These are phyloP conservation scores for Lepraria neglecta DNA, from an alignment of 495 filamentous ascomycete genomes.

Conservation along the genomic window DNA sequence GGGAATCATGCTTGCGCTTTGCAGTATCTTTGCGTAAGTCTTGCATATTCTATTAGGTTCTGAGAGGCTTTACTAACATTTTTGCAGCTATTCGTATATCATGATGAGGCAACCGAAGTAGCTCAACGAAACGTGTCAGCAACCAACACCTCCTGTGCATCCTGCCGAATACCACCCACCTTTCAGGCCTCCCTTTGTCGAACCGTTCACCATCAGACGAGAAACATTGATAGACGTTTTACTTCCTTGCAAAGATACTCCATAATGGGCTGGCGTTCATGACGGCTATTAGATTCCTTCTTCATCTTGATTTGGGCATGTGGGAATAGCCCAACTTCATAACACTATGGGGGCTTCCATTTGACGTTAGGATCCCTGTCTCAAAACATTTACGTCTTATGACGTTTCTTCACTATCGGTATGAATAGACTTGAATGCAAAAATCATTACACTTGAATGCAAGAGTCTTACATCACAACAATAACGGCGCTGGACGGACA, in stretches of 20 bases:
- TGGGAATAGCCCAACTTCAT: background rate
- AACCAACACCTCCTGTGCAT: background rate
- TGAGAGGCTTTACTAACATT: slow-evolving; percentile 5
- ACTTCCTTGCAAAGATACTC: background rate
- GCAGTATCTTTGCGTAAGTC: slow-evolving; percentile 26
- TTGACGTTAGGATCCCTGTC: no score
- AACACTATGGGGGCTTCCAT: no score
- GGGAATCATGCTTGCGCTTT: slow-evolving; percentile 24
- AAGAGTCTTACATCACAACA: no score
- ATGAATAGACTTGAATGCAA: no score
- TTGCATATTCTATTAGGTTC: background rate
- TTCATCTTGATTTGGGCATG: background rate
- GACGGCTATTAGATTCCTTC: background rate
- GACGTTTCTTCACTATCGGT: no score
- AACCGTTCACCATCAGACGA: background rate
- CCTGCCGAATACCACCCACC: background rate
- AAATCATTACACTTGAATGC: background rate
- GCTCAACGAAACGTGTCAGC: no score
- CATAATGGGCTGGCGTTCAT: background rate
- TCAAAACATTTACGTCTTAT: no score
- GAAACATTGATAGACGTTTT: background rate
- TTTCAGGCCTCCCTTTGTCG: background rate
- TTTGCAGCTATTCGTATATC: slow-evolving; percentile 22
- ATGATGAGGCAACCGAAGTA: slow-evolving; percentile 25
- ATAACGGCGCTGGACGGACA: no score